These are phyloP conservation scores for Cicer bijugum DNA, from an alignment of 306 rosid species.

Conservation along the genomic window DNA sequence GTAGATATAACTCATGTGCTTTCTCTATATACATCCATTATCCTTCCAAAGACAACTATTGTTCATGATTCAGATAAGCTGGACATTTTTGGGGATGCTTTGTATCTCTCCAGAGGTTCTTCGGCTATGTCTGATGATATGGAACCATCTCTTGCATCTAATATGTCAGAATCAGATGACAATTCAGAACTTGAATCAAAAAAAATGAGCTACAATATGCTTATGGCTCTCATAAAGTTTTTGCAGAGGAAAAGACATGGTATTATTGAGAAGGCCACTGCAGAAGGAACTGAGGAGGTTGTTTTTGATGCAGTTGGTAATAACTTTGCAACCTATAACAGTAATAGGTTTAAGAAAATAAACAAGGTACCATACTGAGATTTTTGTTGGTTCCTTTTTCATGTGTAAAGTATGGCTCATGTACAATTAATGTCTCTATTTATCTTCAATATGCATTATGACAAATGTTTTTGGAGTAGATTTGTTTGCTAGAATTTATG, in stretches of 20 bases:
- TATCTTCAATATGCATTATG: constrained; percentile 29
- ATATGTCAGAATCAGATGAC: constrained; percentile 69
- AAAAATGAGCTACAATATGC: constrained; percentile 89
- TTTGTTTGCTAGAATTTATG: constrained; percentile 27
- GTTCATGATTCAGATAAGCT: constrained; percentile 73
- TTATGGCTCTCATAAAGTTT: constrained; percentile 95
- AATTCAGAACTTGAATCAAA: constrained; percentile 72
- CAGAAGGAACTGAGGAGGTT: constrained; percentile 97
- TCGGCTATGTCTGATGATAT: constrained; percentile 87
- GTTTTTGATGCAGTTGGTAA: constrained; percentile 92
- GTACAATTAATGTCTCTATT: constrained; percentile 3
- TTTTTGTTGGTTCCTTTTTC: constrained; percentile 19
- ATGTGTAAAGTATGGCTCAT: constrained; percentile 3
- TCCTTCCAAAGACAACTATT: constrained; percentile 81
- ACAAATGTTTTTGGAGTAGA: constrained; percentile 15
- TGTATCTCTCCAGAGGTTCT: constrained; percentile 73
- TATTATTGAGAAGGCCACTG: constrained; percentile 89
- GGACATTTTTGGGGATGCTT: constrained; percentile 66
- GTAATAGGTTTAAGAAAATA: constrained; percentile 65
- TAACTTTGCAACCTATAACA: constrained; percentile 54
- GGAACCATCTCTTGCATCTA: constrained; percentile 58
- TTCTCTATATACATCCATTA: constrained; percentile 78
- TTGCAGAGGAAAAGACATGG: constrained; percentile 82
- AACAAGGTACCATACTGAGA: constrained; percentile 69
- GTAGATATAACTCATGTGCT: constrained; percentile 88